phyloP scores from a whole-genome alignment of 2,329 filamentous ascomycete species.

The Thyridium curvatum region DNA sequence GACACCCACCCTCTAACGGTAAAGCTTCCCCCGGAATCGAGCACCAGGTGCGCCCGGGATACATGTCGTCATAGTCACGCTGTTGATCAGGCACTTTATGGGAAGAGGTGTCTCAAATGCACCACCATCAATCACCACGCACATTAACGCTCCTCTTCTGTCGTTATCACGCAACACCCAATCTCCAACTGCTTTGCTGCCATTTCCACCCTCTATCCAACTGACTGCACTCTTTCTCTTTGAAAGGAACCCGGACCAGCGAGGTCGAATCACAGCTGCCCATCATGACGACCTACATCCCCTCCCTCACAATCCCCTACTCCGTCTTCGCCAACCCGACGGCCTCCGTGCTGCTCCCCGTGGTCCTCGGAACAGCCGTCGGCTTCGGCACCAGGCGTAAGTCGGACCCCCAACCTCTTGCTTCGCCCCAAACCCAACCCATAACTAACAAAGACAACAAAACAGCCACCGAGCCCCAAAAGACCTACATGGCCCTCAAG shows the following conservation, averaged over 20 bases:
- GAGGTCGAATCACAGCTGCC: neutral
- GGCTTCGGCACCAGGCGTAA: conserved; percentile 63
- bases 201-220: too few relatives aligned
- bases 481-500: conserved; percentile 58
- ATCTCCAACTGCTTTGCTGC: too few relatives aligned
- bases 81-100: too few relatives aligned
- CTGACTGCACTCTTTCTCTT: neutral
- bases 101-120: too few relatives aligned
- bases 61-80: too few relatives aligned
- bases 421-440: conserved; percentile 2
- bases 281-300: conserved; percentile 73
- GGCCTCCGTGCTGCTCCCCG: conserved; percentile 67
- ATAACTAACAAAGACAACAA: neutral
- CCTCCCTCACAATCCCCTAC: conserved; percentile 68
- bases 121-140: too few relatives aligned
- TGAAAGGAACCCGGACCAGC: conserved; percentile 1
- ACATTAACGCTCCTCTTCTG: too few relatives aligned
- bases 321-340: conserved; percentile 67
- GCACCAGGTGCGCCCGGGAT: too few relatives aligned
- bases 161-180: too few relatives aligned
- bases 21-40: too few relatives aligned
- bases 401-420: too few relatives aligned
- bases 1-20: too few relatives aligned
- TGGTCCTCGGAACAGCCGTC: conserved; percentile 66
- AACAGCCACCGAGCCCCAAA: conserved; percentile 50